Percentiles rank a stretch among this genome's conserved stretches.
phyloP scores from a whole-genome alignment of 257 asterid species.

The Salvia rosmarinus region DNA sequence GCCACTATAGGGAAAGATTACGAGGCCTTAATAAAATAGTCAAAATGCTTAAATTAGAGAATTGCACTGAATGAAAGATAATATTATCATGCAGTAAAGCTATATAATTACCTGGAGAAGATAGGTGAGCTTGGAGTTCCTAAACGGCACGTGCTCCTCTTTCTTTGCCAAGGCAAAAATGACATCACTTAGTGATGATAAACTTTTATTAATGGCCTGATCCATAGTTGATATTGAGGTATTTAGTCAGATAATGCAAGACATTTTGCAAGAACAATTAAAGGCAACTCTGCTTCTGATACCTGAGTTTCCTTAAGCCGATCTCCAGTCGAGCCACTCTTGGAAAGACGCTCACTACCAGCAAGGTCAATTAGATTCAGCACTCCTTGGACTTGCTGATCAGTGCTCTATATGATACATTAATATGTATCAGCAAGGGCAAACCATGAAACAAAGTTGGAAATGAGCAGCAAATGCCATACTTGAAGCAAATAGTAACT shows the following conservation, averaged over 20 bases:
- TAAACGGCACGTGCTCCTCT: conserved; percentile 90
- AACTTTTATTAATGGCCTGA: conserved; percentile 93
- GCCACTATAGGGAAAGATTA: too few relatives aligned
- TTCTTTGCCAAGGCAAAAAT: conserved; percentile 93
- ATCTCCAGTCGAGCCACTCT: conserved; percentile 92
- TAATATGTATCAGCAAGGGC: conserved; percentile 8
- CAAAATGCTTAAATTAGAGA: not conserved
- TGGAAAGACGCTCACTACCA: conserved; percentile 97
- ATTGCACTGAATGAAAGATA: not conserved
- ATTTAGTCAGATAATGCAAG: conserved; percentile 8
- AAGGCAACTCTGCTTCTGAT: conserved; percentile 18
- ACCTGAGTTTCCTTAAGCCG: conserved; percentile 97
- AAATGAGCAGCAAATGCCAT: not conserved
- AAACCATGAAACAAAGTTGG: not conserved
- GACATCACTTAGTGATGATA: conserved; percentile 93
- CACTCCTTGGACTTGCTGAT: conserved; percentile 92
- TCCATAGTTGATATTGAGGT: not conserved
- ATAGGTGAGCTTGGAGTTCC: conserved; percentile 96
- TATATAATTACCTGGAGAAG: conserved; percentile 85
- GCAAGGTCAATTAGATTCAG: conserved; percentile 92
- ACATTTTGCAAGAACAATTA: conserved; percentile 4
- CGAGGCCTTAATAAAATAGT: not conserved
- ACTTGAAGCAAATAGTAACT: conserved; percentile 13
- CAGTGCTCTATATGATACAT: conserved; percentile 61
- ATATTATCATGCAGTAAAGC: not conserved